Percentiles rank a stretch among this genome's conserved stretches.
These are phyloP conservation scores for Cenchrus fungigraminus DNA, from an alignment of 176 grass and related monocot genomes.

Conservation along the genomic window DNA sequence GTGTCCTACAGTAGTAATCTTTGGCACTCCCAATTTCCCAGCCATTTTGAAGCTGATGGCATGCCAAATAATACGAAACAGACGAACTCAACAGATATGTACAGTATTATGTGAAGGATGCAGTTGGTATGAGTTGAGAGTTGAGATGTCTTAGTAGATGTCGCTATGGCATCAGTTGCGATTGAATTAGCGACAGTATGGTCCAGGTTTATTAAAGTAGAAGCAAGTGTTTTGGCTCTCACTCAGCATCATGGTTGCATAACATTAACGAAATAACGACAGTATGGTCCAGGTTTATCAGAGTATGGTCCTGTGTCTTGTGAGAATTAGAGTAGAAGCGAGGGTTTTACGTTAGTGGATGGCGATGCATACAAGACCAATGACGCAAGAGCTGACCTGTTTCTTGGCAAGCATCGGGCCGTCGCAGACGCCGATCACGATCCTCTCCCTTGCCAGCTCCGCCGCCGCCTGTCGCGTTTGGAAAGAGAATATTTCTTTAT, in stretches of 20 bases:
- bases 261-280: too few species aligned
- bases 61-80: neutral
- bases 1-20: neutral
- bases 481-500: neutral
- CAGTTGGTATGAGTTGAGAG: constrained; percentile 23
- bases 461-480: constrained; percentile 61
- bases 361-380: neutral
- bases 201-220: neutral
- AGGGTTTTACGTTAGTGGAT: neutral
- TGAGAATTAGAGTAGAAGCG: neutral
- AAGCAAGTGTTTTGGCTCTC: neutral
- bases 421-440: constrained; percentile 90
- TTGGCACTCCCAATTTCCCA: neutral
- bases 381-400: constrained; percentile 47
- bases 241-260: too few species aligned
- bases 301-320: too few species aligned
- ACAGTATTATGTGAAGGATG: neutral
- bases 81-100: neutral
- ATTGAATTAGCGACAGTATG: neutral
- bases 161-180: constrained; percentile 2
- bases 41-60: neutral
- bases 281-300: too few species aligned
- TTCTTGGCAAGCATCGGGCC: constrained; percentile 95
- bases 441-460: constrained; percentile 65
- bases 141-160: constrained; percentile 28